Evolutionary conservation across 148 eudicot species (phyloP).

Genomic region (Hydrangea macrophylla): DNA sequence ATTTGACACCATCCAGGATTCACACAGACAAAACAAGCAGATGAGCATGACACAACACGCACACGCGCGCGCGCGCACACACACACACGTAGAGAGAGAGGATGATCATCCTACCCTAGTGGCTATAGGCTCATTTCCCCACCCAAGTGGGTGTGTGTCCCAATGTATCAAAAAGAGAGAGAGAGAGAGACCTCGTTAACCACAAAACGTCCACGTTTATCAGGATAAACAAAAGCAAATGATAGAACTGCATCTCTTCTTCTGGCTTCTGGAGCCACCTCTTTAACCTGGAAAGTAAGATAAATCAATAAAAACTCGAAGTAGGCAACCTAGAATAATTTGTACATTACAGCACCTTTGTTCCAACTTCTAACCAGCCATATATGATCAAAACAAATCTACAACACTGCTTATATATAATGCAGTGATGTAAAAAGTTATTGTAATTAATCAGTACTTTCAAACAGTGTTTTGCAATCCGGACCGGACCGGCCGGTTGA

Average conservation of each 20-base stretch:
- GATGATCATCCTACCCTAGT: background rate
- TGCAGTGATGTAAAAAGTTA: background rate
- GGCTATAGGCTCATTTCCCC: too few relatives aligned
- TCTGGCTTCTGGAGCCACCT: slow-evolving; percentile 80
- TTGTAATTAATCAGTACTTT: too few relatives aligned
- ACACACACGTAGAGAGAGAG: background rate
- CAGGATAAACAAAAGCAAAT: slow-evolving; percentile 81
- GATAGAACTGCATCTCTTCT: slow-evolving; percentile 62
- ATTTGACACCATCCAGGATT: too few relatives aligned
- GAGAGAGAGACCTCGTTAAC: slow-evolving; percentile 48
- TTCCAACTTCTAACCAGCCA: too few relatives aligned
- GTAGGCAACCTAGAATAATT: too few relatives aligned
- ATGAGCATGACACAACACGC: background rate
- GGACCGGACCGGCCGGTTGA: too few relatives aligned
- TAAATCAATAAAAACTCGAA: background rate
- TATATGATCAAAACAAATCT: too few relatives aligned
- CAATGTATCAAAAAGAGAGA: slow-evolving; percentile 5
- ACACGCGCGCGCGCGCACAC: background rate
- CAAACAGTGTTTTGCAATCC: too few relatives aligned
- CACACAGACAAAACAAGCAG: background rate
- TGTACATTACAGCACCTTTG: too few relatives aligned
- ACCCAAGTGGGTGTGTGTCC: background rate
- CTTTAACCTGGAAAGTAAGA: slow-evolving; percentile 57
- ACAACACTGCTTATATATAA: background rate
- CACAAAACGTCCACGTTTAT: slow-evolving; percentile 53